Conservation (phyloP, 495 filamentous ascomycete species). For the Lepraria neglecta region DNA sequence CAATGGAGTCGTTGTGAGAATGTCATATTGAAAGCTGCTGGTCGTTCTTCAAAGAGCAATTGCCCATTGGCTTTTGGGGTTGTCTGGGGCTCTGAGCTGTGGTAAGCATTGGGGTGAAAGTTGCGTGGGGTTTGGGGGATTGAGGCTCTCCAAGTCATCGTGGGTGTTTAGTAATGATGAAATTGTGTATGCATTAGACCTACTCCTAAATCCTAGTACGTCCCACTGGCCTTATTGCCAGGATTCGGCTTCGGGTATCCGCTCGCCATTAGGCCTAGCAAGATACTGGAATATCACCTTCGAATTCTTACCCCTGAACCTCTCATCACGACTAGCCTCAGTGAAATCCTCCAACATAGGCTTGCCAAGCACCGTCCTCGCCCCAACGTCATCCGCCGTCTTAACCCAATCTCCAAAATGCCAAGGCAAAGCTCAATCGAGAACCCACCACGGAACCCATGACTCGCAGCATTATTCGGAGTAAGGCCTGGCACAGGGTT, state of each 20-base stretch:
- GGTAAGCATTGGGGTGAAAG: not conserved
- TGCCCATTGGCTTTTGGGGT: slow-evolving; percentile 1
- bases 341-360: slow-evolving; percentile 4
- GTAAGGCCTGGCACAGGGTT: slow-evolving; percentile 6
- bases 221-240: not conserved
- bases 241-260: not conserved
- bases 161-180: not conserved
- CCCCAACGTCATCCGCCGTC: slow-evolving; percentile 15
- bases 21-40: not conserved
- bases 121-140: not conserved
- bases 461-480: not conserved
- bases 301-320: not conserved
- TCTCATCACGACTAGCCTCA: slow-evolving; percentile 1
- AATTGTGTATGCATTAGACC: not conserved
- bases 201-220: not conserved
- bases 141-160: too few species aligned
- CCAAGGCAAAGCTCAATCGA: slow-evolving; percentile 10
- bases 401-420: slow-evolving; percentile 20
- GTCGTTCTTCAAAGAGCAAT: not conserved
- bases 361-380: slow-evolving; percentile 1
- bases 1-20: not conserved
- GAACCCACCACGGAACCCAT: not conserved
- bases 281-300: not conserved
- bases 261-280: not conserved
- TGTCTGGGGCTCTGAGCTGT: not conserved